phyloP scores from a whole-genome alignment of 495 filamentous ascomycete species.

The Corynascus novoguineensis region DNA sequence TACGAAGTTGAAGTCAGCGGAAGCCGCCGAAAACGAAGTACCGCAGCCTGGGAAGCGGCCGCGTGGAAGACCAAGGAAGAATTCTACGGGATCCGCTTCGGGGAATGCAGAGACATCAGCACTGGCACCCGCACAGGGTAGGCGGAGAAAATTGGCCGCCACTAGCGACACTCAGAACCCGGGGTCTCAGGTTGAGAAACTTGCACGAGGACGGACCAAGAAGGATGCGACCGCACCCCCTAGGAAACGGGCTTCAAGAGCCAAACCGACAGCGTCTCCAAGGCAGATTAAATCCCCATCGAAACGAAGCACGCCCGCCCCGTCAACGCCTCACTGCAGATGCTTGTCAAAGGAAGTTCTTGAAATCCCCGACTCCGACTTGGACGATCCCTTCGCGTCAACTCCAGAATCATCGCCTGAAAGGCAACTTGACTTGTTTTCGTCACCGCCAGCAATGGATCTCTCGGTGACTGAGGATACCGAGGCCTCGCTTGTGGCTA shows the following conservation, averaged over 20 bases:
- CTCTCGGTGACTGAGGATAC: constrained; percentile 37
- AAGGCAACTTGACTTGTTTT: constrained; percentile 25
- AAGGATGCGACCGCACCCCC: constrained; percentile 16
- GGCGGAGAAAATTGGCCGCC: neutral
- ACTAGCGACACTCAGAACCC: neutral
- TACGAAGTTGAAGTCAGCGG: neutral
- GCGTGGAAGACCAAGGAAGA: constrained; percentile 23
- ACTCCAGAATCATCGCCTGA: constrained; percentile 33
- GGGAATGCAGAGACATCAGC: neutral
- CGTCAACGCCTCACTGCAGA: constrained; percentile 19
- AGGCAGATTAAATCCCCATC: constrained; percentile 11
- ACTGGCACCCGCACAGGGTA: neutral
- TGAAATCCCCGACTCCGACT: constrained; percentile 63
- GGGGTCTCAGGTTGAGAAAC: neutral
- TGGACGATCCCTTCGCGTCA: constrained; percentile 26
- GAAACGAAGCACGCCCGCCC: constrained; percentile 15
- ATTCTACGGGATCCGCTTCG: constrained; percentile 5
- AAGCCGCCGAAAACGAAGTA: neutral
- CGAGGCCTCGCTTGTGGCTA: constrained; percentile 34
- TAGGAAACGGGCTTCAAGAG: constrained; percentile 7
- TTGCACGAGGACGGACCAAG: constrained; percentile 17
- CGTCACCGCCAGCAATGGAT: constrained; percentile 24
- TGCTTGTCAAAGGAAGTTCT: constrained; percentile 32
- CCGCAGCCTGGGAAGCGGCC: constrained; percentile 7
- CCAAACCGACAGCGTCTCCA: constrained; percentile 5